Evolutionary conservation across 169 alveolate species (phyloP).

Genomic region (Plasmodium ovale): DNA sequence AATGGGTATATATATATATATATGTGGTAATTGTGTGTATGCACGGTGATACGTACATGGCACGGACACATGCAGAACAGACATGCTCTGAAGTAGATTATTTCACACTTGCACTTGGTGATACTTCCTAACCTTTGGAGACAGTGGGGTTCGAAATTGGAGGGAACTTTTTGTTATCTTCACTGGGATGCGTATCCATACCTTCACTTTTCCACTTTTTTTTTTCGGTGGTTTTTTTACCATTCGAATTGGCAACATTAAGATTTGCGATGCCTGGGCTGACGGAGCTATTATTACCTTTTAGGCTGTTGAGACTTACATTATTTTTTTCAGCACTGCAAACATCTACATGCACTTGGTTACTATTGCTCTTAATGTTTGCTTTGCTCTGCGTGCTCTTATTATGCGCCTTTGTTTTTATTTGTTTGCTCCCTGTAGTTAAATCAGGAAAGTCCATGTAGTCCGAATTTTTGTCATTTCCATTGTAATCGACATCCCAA

Average conservation of each 20-base stretch:
- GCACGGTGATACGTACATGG: not conserved
- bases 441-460: slow-evolving; percentile 40
- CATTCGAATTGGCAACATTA: not conserved
- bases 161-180: slow-evolving; percentile 50
- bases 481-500: slow-evolving; percentile 30
- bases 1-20: not conserved
- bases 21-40: not conserved
- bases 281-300: not conserved
- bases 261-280: not conserved
- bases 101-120: not conserved
- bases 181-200: not conserved
- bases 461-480: slow-evolving; percentile 41
- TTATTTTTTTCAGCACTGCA: not conserved
- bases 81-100: not conserved
- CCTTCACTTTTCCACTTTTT: slow-evolving; percentile 56
- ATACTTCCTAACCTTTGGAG: slow-evolving; percentile 35
- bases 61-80: too few relatives aligned
- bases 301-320: not conserved
- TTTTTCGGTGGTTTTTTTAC: slow-evolving; percentile 12
- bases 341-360: not conserved
- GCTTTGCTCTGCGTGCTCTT: not conserved
- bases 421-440: slow-evolving; percentile 19
- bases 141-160: slow-evolving; percentile 15
- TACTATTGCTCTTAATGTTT: not conserved
- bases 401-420: slow-evolving; percentile 17